A percentile compares a stretch with the other conserved stretches of the same genome.
Evolutionary conservation across 371 early-diverging fungal species (phyloP).

Genomic region (Apophysomyces ossiformis): DNA sequence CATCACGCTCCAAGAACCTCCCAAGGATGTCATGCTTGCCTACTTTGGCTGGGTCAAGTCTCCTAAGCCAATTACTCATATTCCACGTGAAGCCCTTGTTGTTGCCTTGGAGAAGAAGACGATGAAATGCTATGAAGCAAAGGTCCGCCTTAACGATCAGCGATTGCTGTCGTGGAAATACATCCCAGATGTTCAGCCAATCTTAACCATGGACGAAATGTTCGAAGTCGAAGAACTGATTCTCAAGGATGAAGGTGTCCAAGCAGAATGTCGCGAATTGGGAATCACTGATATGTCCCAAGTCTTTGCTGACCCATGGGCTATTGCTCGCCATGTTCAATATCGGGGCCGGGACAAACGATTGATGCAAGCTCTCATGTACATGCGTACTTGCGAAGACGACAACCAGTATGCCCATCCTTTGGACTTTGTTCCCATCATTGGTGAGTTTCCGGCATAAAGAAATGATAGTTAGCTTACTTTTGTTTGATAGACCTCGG

Average conservation of each 20-base stretch:
- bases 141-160: conserved; percentile 38
- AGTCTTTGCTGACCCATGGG: conserved; percentile 57
- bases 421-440: conserved; percentile 56
- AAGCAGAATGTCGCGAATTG: conserved; percentile 47
- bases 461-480: background rate
- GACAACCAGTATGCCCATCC: conserved; percentile 62
- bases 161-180: conserved; percentile 39
- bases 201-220: conserved; percentile 58
- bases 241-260: conserved; percentile 42
- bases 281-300: conserved; percentile 55
- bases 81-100: conserved; percentile 55
- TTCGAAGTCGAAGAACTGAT: conserved; percentile 52
- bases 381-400: conserved; percentile 56
- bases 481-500: conserved; percentile 35
- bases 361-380: conserved; percentile 58
- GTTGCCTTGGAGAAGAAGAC: conserved; percentile 42
- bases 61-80: conserved; percentile 33
- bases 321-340: conserved; percentile 51
- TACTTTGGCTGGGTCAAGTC: conserved; percentile 52
- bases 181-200: conserved; percentile 54
- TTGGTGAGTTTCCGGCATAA: conserved; percentile 33
- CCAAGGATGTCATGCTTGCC: conserved; percentile 47
- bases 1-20: conserved; percentile 55
- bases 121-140: conserved; percentile 47
- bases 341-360: conserved; percentile 48